Base-by-base conservation (phyloP, 2,329 filamentous ascomycete species). In the Xylaria hypoxylon region DNA sequence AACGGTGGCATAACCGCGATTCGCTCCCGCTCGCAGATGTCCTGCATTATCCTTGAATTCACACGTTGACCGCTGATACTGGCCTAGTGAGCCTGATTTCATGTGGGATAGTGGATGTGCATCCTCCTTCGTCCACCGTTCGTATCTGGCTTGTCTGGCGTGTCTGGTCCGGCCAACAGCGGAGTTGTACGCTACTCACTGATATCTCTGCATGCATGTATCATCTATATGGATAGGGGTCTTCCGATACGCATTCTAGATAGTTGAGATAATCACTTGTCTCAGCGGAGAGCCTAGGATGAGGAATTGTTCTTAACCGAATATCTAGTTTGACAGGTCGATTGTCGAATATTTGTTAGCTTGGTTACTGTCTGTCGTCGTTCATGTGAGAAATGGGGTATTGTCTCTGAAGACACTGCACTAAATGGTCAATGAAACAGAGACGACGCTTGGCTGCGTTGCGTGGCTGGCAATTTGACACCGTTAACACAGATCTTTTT, bases 21-120 rank as follows among this genome's bases (percentile, higher is more conserved):
- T 69, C 67, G 67, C 59, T 69, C 64, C 64, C 67, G 66, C 61
- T 63, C 45, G 51, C 48, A 64, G 57, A 63, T 65, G 67, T 65
- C 64, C 62, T 69, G 60, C 70, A 72, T 70, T 63, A 73, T 70
- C 71, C 72, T 62, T 71, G 69, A 65, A 68, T 67, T 69, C 72
- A 72, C 70, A 75, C 74, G 73, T 76, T 74, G 72, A 72, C 72
- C 73, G 65, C 68, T 67, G 70, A 71, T 47, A 74, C 67, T 74
- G 72, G 74, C 55, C 70, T 65, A 65, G 62, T 62, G 59, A 67
- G 53, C 48, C 59, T 66, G 66, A 51, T 53, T 63, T 59, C 64
- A 67, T 70, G 68, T 69, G 59, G 56, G 65, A 61, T 67, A 62
- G 66, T 68, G 70, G 62, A 60, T 59, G 70, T 68, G 59, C 69